Conservation (phyloP, 139 green algal species). For the Micromonas commoda region DNA sequence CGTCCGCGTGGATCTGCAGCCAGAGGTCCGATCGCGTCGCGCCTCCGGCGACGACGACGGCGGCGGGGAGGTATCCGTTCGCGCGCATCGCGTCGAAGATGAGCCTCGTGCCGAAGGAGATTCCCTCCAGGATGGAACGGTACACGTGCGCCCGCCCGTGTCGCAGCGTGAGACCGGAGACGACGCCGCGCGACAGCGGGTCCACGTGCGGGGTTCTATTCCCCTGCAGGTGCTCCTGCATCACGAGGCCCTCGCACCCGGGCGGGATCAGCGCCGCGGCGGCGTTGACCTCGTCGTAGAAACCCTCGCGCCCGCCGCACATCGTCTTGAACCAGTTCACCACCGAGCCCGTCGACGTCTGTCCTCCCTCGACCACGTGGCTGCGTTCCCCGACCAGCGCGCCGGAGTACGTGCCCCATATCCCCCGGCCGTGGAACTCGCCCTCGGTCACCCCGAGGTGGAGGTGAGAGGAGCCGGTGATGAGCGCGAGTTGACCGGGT, state of each 20-base stretch:
- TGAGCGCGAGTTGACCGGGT: slow-evolving; percentile 64
- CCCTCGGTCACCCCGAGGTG: slow-evolving; percentile 58
- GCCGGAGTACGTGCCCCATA: slow-evolving; percentile 66
- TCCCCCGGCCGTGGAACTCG: slow-evolving; percentile 50
- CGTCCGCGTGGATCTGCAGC: slow-evolving; percentile 76
- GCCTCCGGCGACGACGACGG: slow-evolving; percentile 54
- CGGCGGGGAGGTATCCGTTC: slow-evolving; percentile 41
- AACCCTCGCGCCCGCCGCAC: slow-evolving; percentile 12
- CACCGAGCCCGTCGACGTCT: slow-evolving; percentile 63
- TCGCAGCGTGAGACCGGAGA: slow-evolving; percentile 65
- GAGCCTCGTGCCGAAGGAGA: slow-evolving; percentile 59
- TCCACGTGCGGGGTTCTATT: slow-evolving; percentile 77
- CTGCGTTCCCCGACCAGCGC: slow-evolving; percentile 48
- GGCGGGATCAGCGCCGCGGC: slow-evolving; percentile 53
- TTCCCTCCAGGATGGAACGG: slow-evolving; percentile 55
- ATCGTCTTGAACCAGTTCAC: slow-evolving; percentile 47
- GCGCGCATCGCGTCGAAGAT: slow-evolving; percentile 65
- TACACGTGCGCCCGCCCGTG: slow-evolving; percentile 64
- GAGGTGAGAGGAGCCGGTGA: slow-evolving; percentile 70
- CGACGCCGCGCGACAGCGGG: slow-evolving; percentile 53
- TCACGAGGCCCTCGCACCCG: slow-evolving; percentile 63
- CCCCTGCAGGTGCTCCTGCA: slow-evolving; percentile 75
- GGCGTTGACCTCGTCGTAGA: slow-evolving; percentile 52
- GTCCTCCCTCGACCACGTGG: slow-evolving; percentile 69
- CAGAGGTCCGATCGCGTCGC: slow-evolving; percentile 55